A percentile compares a stretch with the other conserved stretches of the same genome.
Conservation (phyloP, 768 basidiomycete genomes). For the Rhodocollybia butyracea region DNA sequence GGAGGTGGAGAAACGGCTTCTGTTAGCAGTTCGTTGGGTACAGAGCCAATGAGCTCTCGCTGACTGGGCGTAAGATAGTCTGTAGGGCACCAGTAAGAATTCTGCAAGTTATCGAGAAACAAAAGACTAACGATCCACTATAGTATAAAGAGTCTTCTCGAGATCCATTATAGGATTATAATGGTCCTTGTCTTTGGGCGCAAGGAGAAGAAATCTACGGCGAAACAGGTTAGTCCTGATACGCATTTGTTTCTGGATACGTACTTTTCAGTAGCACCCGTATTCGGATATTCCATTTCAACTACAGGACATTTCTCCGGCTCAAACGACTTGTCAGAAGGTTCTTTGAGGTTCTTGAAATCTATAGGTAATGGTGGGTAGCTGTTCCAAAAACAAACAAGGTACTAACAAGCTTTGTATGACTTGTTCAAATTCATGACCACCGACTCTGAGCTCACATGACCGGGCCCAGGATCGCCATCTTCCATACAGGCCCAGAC, state of each 20-base stretch:
- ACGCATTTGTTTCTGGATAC: slow-evolving; percentile 16
- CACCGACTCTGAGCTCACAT: slow-evolving; percentile 63
- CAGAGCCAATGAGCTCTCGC: slow-evolving; percentile 62
- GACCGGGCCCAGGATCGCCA: slow-evolving; percentile 46
- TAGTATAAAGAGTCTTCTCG: slow-evolving; percentile 66
- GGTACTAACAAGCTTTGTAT: slow-evolving; percentile 64
- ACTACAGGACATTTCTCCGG: slow-evolving; percentile 60
- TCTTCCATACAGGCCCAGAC: slow-evolving; percentile 51
- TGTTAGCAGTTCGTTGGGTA: slow-evolving; percentile 47
- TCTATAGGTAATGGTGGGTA: slow-evolving; percentile 38
- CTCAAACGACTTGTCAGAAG: slow-evolving; percentile 60
- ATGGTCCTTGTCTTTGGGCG: slow-evolving; percentile 81
- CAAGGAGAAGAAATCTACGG: slow-evolving; percentile 69
- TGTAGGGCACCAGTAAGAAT: slow-evolving; percentile 24
- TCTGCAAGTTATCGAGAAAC: background rate
- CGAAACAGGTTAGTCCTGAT: slow-evolving; percentile 9
- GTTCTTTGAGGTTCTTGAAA: slow-evolving; percentile 66
- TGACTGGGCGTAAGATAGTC: slow-evolving; percentile 69
- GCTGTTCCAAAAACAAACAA: background rate
- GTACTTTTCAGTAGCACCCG: slow-evolving; percentile 64
- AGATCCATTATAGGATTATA: slow-evolving; percentile 84
- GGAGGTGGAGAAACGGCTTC: slow-evolving; percentile 35
- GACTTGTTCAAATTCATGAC: slow-evolving; percentile 60
- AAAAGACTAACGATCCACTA: slow-evolving; percentile 59
- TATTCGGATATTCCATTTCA: slow-evolving; percentile 80